Evolutionary conservation across 116 monocot genomes (phyloP), one percentile per base, ranked within the genome.

Genomic region (Posidonia oceanica): DNA sequence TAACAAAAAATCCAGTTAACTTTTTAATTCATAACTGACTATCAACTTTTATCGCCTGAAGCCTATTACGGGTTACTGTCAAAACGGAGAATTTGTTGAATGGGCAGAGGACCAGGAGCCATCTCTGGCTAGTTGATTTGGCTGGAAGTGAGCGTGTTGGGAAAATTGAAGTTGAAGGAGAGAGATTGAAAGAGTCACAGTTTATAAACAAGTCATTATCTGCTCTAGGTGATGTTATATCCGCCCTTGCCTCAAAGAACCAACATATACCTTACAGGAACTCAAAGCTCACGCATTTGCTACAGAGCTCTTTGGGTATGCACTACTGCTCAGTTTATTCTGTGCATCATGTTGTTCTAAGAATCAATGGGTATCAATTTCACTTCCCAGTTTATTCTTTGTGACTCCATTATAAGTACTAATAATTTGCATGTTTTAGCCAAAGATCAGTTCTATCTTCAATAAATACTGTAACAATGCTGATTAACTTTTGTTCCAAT

Each of bases 261-360:
- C 79, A 84, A 3, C 91, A 96, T 40, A 87, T 96, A 71, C 96
- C 96, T 21, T 96, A 96, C 70, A 91, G 95, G 86, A 96, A 96
- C 18, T 96, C 96, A 6, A 96, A 96, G 80, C 87, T 96, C 58
- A 96, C 96, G 17, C 91, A 91, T 76, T 75, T 96, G 77, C 84
- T 96, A 11, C 96, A 96, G 64, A 96, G 89, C 69, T 96, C 96
- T 71, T 52, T 91, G 71, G 96, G 96, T 96, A 82, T 18, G 17
- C 20, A 20, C 21, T 2, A 57, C 29, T 1, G 29, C 29, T 29
- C 29, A 29, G 29, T 29, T 29, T 29, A 29, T 29, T 29, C 29
- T 29, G 29, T 29, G 29, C 1, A 29, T 29, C 1, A 29, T 29
- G 29, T 29, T 29, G 29, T 29, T 29, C 29, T 29, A 29, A 29